Evolutionary conservation across 345 rosid species (phyloP).

Genomic region (Crucihimalaya himalaica): DNA sequence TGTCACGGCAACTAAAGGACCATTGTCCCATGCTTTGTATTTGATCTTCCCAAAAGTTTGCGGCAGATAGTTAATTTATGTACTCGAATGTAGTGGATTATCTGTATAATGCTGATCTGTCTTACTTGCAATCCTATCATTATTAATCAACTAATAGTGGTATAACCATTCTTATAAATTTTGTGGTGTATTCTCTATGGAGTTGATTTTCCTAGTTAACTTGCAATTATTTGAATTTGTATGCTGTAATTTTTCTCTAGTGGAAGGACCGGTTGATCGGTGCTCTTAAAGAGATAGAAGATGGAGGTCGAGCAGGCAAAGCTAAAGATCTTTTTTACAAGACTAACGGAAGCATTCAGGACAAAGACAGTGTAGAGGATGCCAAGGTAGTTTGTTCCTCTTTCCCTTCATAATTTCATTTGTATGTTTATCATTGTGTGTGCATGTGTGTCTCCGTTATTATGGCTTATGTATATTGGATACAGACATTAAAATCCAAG

Average conservation of each 20-base stretch:
- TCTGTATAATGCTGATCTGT: constrained; percentile 7
- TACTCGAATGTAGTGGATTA: background rate
- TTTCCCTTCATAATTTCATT: constrained; percentile 27
- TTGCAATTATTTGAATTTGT: constrained; percentile 18
- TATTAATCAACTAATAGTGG: constrained; percentile 11
- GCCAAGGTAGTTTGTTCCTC: constrained; percentile 48
- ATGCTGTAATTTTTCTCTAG: constrained; percentile 48
- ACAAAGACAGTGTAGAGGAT: constrained; percentile 50
- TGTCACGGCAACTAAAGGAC: constrained; percentile 12
- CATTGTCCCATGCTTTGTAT: constrained; percentile 22
- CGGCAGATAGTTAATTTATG: constrained; percentile 10
- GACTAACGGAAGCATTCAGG: constrained; percentile 52
- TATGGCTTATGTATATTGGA: constrained; percentile 1
- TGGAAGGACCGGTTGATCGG: constrained; percentile 85
- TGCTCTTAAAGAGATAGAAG: constrained; percentile 73
- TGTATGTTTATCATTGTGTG: constrained; percentile 26
- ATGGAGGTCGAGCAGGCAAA: constrained; percentile 54
- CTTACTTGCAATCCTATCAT: constrained; percentile 20
- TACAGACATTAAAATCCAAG: constrained; percentile 23
- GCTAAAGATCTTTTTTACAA: constrained; percentile 49
- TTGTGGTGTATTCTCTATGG: background rate
- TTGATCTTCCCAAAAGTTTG: constrained; percentile 15
- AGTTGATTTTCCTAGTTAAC: constrained; percentile 2
- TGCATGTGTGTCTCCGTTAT: background rate
- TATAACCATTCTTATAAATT: constrained; percentile 10